phyloP scores from a whole-genome alignment of 2,329 filamentous ascomycete genomes.

The Claviceps quebecensis region DNA sequence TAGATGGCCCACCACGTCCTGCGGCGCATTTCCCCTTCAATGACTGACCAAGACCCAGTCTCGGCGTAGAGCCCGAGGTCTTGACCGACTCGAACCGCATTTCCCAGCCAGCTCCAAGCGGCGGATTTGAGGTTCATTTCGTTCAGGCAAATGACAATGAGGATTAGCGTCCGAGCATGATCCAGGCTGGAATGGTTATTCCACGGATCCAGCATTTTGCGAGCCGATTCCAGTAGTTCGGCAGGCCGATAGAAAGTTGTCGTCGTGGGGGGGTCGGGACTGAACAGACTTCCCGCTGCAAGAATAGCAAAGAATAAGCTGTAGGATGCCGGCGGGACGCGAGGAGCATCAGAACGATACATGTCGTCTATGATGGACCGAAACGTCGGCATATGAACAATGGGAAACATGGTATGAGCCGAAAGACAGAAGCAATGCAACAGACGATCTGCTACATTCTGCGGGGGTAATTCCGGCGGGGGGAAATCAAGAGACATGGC shows the following conservation, averaged over 20 bases:
- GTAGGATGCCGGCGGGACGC: constrained; percentile 53
- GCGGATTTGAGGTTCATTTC: constrained; percentile 79
- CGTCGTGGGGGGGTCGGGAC: constrained; percentile 34
- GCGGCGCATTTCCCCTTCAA: constrained; percentile 76
- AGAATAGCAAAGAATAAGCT: constrained; percentile 73
- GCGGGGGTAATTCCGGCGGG: constrained; percentile 55
- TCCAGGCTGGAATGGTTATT: constrained; percentile 64
- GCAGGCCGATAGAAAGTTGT: constrained; percentile 39
- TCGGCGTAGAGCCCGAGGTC: constrained; percentile 72
- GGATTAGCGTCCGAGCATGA: constrained; percentile 55
- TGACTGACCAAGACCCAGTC: constrained; percentile 53
- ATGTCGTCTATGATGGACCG: constrained; percentile 60
- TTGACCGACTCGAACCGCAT: constrained; percentile 66
- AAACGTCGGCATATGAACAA: constrained; percentile 81
- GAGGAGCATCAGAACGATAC: constrained; percentile 51
- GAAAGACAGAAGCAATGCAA: constrained; percentile 63
- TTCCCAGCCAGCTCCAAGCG: constrained; percentile 75
- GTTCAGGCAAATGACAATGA: constrained; percentile 66
- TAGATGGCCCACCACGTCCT: constrained; percentile 93
- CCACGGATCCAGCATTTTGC: constrained; percentile 65
- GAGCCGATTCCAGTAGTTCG: constrained; percentile 58
- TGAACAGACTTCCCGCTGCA: constrained; percentile 68
- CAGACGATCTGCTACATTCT: constrained; percentile 55
- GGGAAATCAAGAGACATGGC: constrained; percentile 36
- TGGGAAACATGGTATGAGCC: constrained; percentile 67